phyloP scores from a whole-genome alignment of 2,329 filamentous ascomycete genomes.

The Thermoascus crustaceus region DNA sequence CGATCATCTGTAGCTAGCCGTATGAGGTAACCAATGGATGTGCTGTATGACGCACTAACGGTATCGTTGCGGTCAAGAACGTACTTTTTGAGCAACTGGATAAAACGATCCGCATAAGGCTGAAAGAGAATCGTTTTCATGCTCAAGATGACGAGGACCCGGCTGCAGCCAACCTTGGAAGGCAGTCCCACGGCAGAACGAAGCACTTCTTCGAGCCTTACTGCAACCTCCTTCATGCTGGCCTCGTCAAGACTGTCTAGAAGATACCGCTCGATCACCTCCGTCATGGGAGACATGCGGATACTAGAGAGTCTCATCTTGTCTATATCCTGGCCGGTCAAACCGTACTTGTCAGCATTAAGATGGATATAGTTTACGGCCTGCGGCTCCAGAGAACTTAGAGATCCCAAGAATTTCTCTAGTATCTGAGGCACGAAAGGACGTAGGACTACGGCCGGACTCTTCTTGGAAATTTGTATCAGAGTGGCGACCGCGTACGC shows the following conservation, averaged over 20 bases:
- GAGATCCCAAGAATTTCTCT: conserved; percentile 67
- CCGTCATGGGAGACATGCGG: conserved; percentile 78
- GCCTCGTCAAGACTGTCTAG: conserved; percentile 72
- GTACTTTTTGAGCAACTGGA: conserved; percentile 70
- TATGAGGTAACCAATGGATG: conserved; percentile 76
- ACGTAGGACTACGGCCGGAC: conserved; percentile 63
- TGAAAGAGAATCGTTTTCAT: conserved; percentile 68
- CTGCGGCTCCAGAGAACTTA: conserved; percentile 84
- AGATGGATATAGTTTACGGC: conserved; percentile 88
- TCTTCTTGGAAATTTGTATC: conserved; percentile 82
- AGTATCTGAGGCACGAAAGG: conserved; percentile 77
- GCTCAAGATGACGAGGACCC: conserved; percentile 75
- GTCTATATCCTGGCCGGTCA: conserved; percentile 84
- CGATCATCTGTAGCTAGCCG: conserved; percentile 53
- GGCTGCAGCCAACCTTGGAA: conserved; percentile 84
- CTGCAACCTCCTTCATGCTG: conserved; percentile 67
- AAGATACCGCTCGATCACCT: conserved; percentile 74
- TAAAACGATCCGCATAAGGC: conserved; percentile 65
- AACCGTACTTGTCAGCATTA: conserved; percentile 72
- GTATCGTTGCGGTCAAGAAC: conserved; percentile 89
- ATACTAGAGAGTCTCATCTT: conserved; percentile 75
- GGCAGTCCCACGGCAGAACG: conserved; percentile 83
- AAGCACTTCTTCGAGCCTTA: conserved; percentile 67
- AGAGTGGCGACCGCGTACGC: conserved; percentile 74
- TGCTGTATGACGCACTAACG: conserved; percentile 81